Conservation (phyloP, 495 filamentous ascomycete species). For the Aspergillus haitiensis region DNA sequence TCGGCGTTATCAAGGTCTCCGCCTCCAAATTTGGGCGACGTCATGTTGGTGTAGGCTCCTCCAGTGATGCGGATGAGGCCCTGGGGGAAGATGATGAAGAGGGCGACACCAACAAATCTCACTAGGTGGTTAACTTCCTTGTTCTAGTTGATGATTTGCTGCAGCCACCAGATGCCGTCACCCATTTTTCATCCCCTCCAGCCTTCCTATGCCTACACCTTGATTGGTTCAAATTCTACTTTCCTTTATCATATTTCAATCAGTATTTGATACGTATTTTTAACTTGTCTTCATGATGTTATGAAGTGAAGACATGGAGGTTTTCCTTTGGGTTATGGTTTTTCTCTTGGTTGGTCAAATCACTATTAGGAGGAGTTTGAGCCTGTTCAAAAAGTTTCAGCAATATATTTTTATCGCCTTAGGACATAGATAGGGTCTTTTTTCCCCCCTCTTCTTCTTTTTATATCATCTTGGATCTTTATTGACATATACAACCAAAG, state of each 20-base stretch:
- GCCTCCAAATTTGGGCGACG: constrained; percentile 35
- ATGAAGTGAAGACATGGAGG: constrained; percentile 16
- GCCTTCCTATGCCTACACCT: not conserved
- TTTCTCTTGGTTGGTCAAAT: constrained; percentile 22
- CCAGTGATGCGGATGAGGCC: constrained; percentile 44
- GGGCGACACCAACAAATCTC: constrained; percentile 39
- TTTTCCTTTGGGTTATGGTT: constrained; percentile 9
- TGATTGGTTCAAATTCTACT: not conserved
- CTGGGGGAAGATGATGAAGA: constrained; percentile 54
- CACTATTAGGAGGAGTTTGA: constrained; percentile 23
- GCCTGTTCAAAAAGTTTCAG: constrained; percentile 12
- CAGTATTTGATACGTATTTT: constrained; percentile 1
- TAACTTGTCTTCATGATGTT: constrained; percentile 15
- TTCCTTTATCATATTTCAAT: not conserved
- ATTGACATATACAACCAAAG: no score
- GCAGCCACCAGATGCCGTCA: constrained; percentile 17
- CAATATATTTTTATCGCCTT: not conserved
- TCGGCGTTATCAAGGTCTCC: constrained; percentile 47
- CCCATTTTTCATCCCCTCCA: constrained; percentile 13
- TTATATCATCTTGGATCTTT: no score
- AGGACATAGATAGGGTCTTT: constrained; percentile 20
- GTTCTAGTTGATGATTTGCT: constrained; percentile 25
- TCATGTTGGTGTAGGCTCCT: constrained; percentile 27
- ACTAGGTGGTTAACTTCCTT: constrained; percentile 37
- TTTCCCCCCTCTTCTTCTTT: constrained; percentile 7